These are phyloP conservation scores for Diaporthe amygdali DNA, from an alignment of 2,329 filamentous ascomycete species.

Conservation along the genomic window DNA sequence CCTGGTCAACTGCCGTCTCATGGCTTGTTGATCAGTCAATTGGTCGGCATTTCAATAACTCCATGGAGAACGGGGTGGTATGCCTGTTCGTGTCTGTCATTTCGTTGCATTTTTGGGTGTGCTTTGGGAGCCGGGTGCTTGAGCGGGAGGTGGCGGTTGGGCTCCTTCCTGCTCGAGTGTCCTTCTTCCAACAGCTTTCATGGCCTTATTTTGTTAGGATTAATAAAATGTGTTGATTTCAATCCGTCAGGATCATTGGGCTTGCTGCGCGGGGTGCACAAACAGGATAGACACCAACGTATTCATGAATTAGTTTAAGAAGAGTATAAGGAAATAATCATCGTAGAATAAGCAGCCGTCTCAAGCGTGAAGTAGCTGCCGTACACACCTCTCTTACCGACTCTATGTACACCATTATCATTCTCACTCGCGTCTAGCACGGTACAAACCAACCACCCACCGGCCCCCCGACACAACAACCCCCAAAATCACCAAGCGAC, in stretches of 20 bases:
- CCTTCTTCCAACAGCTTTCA: background rate
- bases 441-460: background rate
- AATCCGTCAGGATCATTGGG: background rate
- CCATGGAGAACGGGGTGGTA: no score
- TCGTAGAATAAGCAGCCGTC: constrained; percentile 21
- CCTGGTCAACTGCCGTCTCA: constrained; percentile 9
- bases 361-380: constrained; percentile 14
- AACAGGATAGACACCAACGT: background rate
- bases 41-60: background rate
- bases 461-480: background rate
- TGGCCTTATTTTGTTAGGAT: no score
- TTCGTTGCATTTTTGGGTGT: background rate
- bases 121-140: background rate
- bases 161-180: background rate
- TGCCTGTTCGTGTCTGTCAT: background rate
- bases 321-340: constrained; percentile 15
- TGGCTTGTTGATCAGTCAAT: constrained; percentile 8
- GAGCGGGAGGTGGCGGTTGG: background rate
- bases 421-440: constrained; percentile 14
- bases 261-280: no score
- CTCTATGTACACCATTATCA: constrained; percentile 22
- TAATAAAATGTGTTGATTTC: background rate
- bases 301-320: constrained; percentile 5
- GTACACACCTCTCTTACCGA: background rate
- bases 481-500: no score